Evolutionary conservation across 2,329 filamentous ascomycete genomes (phyloP).

Genomic region (Cordyceps javanica): DNA sequence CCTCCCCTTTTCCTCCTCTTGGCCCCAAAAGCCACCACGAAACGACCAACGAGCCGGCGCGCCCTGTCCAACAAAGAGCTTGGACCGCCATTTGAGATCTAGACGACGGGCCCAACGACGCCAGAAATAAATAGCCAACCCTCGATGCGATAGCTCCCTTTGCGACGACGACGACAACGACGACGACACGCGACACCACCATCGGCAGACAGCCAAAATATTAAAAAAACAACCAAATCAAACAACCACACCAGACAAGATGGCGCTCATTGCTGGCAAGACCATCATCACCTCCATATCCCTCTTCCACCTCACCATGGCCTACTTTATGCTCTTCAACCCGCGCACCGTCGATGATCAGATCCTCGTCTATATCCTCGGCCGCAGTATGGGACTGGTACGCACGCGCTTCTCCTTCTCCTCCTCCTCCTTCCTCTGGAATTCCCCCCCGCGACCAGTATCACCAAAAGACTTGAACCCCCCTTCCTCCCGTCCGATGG

Average conservation of each 20-base stretch:
- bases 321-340: constrained; percentile 73
- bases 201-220: not conserved
- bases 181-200: not conserved
- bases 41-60: not conserved
- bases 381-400: constrained; percentile 79
- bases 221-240: too few relatives aligned
- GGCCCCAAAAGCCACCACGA: not conserved
- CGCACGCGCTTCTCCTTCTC: constrained; percentile 18
- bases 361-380: constrained; percentile 71
- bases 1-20: not conserved
- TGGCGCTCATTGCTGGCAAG: constrained; percentile 76
- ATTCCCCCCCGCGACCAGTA: not conserved
- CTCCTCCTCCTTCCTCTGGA: not conserved
- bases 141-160: not conserved
- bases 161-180: not conserved
- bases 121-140: too few relatives aligned
- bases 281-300: constrained; percentile 77
- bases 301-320: constrained; percentile 78
- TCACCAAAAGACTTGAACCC: not conserved
- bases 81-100: not conserved
- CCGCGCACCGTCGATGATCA: constrained; percentile 71
- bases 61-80: not conserved
- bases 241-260: constrained; percentile 28
- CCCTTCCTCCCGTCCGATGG: not conserved
- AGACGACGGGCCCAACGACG: too few relatives aligned